Conservation (phyloP, 2,329 filamentous ascomycete species). For the Cytospora leucostoma region DNA sequence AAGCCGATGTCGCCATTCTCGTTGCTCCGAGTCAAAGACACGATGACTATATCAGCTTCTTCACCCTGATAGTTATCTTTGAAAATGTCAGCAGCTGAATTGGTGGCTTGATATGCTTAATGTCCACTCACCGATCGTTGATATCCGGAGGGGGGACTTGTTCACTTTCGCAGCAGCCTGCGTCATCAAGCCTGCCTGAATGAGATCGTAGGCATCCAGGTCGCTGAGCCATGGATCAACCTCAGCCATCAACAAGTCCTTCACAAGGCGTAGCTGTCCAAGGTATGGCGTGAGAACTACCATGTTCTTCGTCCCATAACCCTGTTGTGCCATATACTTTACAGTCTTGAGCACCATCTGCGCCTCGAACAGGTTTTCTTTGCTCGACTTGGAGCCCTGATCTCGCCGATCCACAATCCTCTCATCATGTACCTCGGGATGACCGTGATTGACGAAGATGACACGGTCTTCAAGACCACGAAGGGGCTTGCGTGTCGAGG, state of each 20-base stretch:
- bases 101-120: not conserved
- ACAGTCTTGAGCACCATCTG: constrained; percentile 66
- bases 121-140: constrained; percentile 63
- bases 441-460: constrained; percentile 65
- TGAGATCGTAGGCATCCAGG: constrained; percentile 64
- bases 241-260: constrained; percentile 52
- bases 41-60: constrained; percentile 72
- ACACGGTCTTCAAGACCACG: constrained; percentile 61
- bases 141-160: constrained; percentile 59
- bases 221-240: constrained; percentile 70
- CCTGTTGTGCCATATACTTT: constrained; percentile 69
- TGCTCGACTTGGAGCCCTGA: constrained; percentile 51
- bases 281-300: constrained; percentile 74
- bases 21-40: constrained; percentile 69
- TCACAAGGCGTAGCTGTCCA: constrained; percentile 63
- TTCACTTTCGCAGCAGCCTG: constrained; percentile 51
- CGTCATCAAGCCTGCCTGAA: constrained; percentile 62
- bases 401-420: constrained; percentile 53
- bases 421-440: constrained; percentile 51
- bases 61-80: constrained; percentile 79
- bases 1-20: constrained; percentile 66
- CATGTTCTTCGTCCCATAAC: constrained; percentile 64
- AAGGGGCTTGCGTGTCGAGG: constrained; percentile 47
- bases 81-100: constrained; percentile 6
- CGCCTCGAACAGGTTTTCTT: constrained; percentile 65